Evolutionary conservation across 192 early-diverging fungal genomes (phyloP), one percentile per base, ranked within the genome.

Genomic region (Cetraspora pellucida): DNA sequence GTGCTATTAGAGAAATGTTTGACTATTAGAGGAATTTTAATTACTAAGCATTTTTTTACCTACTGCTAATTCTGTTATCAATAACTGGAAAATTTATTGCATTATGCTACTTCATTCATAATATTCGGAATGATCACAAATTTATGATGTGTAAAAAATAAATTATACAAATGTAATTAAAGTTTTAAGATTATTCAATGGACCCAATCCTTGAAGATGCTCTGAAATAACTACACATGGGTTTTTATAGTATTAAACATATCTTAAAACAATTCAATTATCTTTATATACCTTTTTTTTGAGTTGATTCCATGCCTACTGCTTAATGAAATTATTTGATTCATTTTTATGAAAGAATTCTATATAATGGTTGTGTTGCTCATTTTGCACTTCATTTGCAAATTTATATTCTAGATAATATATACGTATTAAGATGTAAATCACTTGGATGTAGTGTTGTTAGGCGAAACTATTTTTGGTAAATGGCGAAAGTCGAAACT

Each of bases 241-340:
- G 9, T 67, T 17, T 67, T 67, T 7, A n/a, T 67, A 67, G 17
- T 67, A 67, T 17, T 37, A 67, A 44, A 67, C 37, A 67, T 67
- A 67, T 2, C 37, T 67, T 30, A 67, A 16, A 16, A 44, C 37
- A 23, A 67, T 67, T 37, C 31, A 67, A n/a, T 67, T 67, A 17
- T 67, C 31, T 67, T 67, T 37, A 17, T 28, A 67, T 19, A 67
- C 44, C 44, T 67, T 37, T 44, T 67, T 44, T 37, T 67, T 67
- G 37, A 67, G 65, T 67, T 67, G 65, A 67, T 67, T 17, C 65
- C 65, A 8, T 7, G 1, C 65, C 21, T 67, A 5, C 5, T 37
- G 65, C 44, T 67, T 67, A 8, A 31, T 67, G 17, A 67, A 67
- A 67, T 67, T 67, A 44, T 67, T 67, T 5, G 65, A 37, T 45